Evolutionary conservation across 345 rosid genomes (phyloP), one percentile per base, ranked within the genome.

Genomic region (Brassica rapa): DNA sequence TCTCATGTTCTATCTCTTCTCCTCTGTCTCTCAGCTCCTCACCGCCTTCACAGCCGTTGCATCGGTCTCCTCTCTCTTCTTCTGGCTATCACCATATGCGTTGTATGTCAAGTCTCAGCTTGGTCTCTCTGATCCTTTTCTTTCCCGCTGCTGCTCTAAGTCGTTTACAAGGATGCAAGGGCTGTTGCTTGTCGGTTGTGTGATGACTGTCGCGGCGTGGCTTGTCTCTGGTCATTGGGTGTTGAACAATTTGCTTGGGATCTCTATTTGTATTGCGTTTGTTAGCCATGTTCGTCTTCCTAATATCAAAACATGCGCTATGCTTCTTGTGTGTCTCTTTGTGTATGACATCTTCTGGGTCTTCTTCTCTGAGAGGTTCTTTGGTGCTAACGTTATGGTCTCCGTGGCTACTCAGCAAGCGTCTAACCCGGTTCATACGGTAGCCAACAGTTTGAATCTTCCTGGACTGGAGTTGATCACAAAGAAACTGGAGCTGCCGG

Each of bases 371-470:
- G 98, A 95, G 87, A 93, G 93, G 78, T 88, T 91, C 84, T 95
- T 95, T 82, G 99, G 99, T 78, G 97, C 94, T 74, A 95, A 93
- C 61, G 99, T 95, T 73, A 95, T 95, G 99, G 98, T 95, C n/a
- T 86, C 98, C 0, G 99, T 95, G 62, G 99, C 98, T 65, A 95
- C 97, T 21, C 96, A 93, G 65, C 94, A 91, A 80, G 99, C 99
- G 30, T 90, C 94, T 25, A 95, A 93, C 83, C 99, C 99, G 2
- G 93, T 93, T 77, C 98, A 93, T 80, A 92, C 98, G 0, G 97
- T 93, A 39, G 99, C 97, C 35, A 87, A 87, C 82, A 91, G 96
- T 83, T 85, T 95, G 85, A 95, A 91, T 74, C 98, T 95, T 70
- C 99, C 99, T 37, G 99, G 98, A 69, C 76, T 93, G 82, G 96